Base-by-base conservation (phyloP, 768 basidiomycete species). In the Candolleomyces eurysporus region DNA sequence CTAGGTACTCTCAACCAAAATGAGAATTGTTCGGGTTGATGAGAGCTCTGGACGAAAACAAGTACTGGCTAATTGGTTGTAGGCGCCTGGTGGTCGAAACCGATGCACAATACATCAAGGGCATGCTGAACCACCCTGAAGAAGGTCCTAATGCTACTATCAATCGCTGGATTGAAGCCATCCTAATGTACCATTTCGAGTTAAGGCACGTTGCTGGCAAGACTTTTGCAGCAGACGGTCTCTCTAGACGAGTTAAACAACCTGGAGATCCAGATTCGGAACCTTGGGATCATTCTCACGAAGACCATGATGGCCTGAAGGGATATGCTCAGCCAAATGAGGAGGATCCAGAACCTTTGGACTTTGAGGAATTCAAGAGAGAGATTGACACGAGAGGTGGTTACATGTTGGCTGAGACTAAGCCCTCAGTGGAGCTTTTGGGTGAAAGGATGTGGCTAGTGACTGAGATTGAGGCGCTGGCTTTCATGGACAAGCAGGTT, bases 211-310 rank as follows among this genome's bases (percentile, higher is more conserved):
- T 62, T 13, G 61, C 61, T 9, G 61, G 61, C 4, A 62, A 62
- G 49, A 51, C 57, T 9, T 62, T 62, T 50, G 67, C 62, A n/a
- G 60, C 63, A 14, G 66, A 67, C 50, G 64, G 64, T 3, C 60
- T 73, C 3, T 72, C 71, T 14, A 4, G 66, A 54, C 16, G 63
- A 48, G 8, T 57, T 5, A 13, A 11, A 4, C 49, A 51, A 19
- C 56, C 51, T 1, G 59, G 65, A 22, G 61, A 60, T n/a, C 48
- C 50, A 14, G 51, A 53, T 8, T 56, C 36, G 4, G 57, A 60
- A 16, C 58, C 58, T 11, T 32, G 26, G 22, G 58, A 59, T 16
- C 46, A 59, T 17, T 19, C 45, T 1, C 5, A 30, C 10, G 46
- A 48, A 11, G 45, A 32, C 22, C n/a, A n/a, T 5, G 58, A 59